A percentile compares a stretch with the other conserved stretches of the same genome.
Conservation (phyloP, 1,284 basidiomycete species). For the Marasmius fiardii region DNA sequence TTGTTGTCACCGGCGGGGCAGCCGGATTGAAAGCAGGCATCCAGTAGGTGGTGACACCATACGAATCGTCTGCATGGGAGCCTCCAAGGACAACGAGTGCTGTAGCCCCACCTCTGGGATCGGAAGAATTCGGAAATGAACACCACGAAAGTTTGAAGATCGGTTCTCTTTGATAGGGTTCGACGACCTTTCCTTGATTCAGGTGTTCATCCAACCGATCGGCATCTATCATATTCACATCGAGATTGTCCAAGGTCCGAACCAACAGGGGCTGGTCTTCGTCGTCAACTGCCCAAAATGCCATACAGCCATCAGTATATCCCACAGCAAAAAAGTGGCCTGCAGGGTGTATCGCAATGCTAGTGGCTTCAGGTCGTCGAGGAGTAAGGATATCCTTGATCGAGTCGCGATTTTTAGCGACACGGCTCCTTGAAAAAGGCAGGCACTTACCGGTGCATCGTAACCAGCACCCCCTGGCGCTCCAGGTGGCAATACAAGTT, state of each 20-base stretch:
- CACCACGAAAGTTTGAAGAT: slow-evolving; percentile 91
- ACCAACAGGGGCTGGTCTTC: slow-evolving; percentile 80
- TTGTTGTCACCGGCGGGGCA: slow-evolving; percentile 32
- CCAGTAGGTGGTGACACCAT: slow-evolving; percentile 69
- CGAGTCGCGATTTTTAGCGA: not conserved
- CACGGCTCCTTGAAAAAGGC: not conserved
- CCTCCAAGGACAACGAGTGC: slow-evolving; percentile 81
- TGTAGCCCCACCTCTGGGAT: slow-evolving; percentile 66
- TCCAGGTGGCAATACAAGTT: slow-evolving; percentile 69
- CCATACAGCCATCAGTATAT: slow-evolving; percentile 83
- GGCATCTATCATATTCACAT: slow-evolving; percentile 51
- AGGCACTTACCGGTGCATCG: slow-evolving; percentile 35
- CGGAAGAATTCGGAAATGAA: slow-evolving; percentile 61
- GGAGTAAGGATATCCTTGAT: slow-evolving; percentile 65
- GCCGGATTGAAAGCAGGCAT: slow-evolving; percentile 72
- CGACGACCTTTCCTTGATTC: slow-evolving; percentile 12
- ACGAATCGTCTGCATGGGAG: slow-evolving; percentile 47
- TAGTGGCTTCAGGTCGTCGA: slow-evolving; percentile 70
- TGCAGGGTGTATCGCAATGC: slow-evolving; percentile 63
- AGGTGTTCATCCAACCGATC: slow-evolving; percentile 43
- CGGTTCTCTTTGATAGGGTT: slow-evolving; percentile 55
- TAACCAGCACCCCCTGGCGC: slow-evolving; percentile 79
- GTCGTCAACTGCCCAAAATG: slow-evolving; percentile 85
- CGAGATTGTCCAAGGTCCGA: slow-evolving; percentile 60
- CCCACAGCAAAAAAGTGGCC: slow-evolving; percentile 74